phyloP scores from a whole-genome alignment of 2,329 filamentous ascomycete genomes.

The Alternaria longipes region DNA sequence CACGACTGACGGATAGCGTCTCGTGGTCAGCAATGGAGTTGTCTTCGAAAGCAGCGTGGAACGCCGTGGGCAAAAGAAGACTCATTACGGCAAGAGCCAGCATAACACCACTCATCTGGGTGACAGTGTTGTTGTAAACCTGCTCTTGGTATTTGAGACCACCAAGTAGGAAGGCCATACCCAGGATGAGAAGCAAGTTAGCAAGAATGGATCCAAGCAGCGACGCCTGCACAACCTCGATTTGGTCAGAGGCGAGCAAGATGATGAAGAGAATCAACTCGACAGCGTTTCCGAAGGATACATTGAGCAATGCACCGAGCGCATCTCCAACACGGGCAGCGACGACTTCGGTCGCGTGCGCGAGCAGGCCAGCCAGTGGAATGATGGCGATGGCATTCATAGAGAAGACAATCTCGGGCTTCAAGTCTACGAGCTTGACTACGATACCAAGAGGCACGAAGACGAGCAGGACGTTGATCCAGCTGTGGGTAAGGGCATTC shows the following conservation, averaged over 20 bases:
- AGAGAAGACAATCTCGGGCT: conserved; percentile 58
- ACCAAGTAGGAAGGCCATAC: conserved; percentile 90
- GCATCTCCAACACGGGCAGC: conserved; percentile 60
- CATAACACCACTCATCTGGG: conserved; percentile 94
- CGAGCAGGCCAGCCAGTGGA: conserved; percentile 59
- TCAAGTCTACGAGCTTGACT: conserved; percentile 59
- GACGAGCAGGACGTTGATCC: conserved; percentile 78
- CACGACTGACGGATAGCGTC: conserved; percentile 85
- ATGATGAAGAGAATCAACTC: conserved; percentile 62
- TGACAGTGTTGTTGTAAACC: conserved; percentile 94
- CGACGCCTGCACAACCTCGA: conserved; percentile 90
- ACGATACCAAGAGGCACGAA: conserved; percentile 82
- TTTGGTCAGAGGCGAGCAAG: conserved; percentile 69
- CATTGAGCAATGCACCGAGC: conserved; percentile 60
- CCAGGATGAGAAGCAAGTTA: conserved; percentile 86
- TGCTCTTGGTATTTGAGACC: conserved; percentile 89
- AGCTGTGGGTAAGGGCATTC: conserved; percentile 74
- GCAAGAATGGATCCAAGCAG: conserved; percentile 88
- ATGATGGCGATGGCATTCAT: conserved; percentile 63
- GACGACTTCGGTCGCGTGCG: conserved; percentile 61
- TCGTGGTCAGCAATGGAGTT: conserved; percentile 69
- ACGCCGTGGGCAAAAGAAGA: conserved; percentile 87
- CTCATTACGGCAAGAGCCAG: conserved; percentile 91
- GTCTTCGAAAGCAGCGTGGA: conserved; percentile 84
- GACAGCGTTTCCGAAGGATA: conserved; percentile 63